Percentiles rank a stretch among this genome's conserved stretches.
These are phyloP conservation scores for Ramaria sp. DNA, from an alignment of 768 basidiomycete species.

Conservation along the genomic window DNA sequence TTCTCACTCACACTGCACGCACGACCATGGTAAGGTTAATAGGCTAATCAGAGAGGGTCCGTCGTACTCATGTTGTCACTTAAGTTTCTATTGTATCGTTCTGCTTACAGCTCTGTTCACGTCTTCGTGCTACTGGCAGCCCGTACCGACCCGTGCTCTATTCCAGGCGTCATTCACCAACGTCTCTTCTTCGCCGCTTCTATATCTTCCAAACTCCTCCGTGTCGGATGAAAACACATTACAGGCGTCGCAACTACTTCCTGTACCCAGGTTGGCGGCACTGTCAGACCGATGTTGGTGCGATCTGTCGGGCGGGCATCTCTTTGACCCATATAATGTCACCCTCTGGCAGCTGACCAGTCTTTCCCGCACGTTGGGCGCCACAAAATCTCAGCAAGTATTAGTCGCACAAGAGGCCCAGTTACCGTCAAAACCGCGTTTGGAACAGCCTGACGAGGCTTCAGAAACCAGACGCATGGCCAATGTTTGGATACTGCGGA, in stretches of 20 bases:
- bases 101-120: constrained; percentile 75
- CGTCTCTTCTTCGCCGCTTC: background rate
- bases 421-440: background rate
- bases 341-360: constrained; percentile 66
- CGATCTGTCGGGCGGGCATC: constrained; percentile 49
- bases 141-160: constrained; percentile 43
- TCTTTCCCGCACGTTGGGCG: constrained; percentile 21
- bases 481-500: background rate
- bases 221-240: background rate
- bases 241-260: constrained; percentile 16
- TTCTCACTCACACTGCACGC: constrained; percentile 72
- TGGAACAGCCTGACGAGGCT: background rate
- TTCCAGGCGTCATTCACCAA: constrained; percentile 7
- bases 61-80: background rate
- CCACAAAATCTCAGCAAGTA: background rate
- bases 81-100: constrained; percentile 79
- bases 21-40: constrained; percentile 58
- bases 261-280: constrained; percentile 46
- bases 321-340: constrained; percentile 72
- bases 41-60: background rate
- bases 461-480: background rate
- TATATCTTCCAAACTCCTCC: constrained; percentile 2
- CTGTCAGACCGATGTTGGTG: constrained; percentile 82
- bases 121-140: constrained; percentile 86
- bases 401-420: background rate